phyloP scores from a whole-genome alignment of 192 early-diverging fungal species.

The Backusella tarrabulga region DNA sequence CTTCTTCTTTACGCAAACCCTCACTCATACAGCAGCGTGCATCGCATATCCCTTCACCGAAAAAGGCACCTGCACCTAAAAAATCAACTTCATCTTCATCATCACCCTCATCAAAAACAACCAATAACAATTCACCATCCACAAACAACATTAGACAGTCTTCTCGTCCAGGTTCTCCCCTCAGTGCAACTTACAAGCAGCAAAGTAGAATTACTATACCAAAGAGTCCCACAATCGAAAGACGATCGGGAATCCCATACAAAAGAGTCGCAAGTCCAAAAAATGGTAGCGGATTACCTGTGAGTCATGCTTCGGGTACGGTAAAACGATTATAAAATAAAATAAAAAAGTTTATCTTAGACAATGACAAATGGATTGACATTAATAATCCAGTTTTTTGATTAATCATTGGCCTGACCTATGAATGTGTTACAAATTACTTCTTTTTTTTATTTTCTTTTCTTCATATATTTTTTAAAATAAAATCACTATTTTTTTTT shows the following conservation, averaged over 20 bases:
- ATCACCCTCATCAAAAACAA: neutral
- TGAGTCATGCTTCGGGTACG: neutral
- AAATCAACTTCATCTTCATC: neutral
- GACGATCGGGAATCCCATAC: neutral
- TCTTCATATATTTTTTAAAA: neutral
- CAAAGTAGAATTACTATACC: neutral
- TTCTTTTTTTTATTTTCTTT: neutral
- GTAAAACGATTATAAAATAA: neutral
- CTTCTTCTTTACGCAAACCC: neutral
- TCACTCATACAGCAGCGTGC: constrained; percentile 26
- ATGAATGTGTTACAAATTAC: neutral
- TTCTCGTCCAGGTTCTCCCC: neutral
- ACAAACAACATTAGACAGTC: neutral
- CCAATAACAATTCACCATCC: neutral
- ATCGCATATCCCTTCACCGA: constrained; percentile 33
- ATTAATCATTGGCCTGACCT: neutral
- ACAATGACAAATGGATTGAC: neutral
- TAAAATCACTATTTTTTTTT: neutral
- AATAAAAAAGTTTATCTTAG: neutral
- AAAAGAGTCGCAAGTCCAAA: neutral
- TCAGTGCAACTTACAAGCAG: neutral
- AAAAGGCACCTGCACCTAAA: neutral
- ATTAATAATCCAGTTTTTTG: neutral
- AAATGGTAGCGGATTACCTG: neutral
- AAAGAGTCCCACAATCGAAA: neutral